Percentiles rank a stretch among this genome's conserved stretches.
phyloP scores from a whole-genome alignment of 1,284 basidiomycete species.

The Agroathelia rolfsii region DNA sequence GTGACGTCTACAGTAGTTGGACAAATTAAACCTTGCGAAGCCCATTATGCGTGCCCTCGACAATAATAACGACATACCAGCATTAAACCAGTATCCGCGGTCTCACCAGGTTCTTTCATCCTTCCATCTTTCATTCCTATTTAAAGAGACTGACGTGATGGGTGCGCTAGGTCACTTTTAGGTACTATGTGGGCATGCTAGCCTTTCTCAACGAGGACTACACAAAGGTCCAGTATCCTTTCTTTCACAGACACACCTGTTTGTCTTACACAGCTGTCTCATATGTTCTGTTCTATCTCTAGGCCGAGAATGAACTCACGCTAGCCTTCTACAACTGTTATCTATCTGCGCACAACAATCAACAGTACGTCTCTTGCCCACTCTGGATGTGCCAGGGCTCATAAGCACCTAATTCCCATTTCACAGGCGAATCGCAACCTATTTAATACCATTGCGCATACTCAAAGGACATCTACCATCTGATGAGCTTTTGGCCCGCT shows the following conservation, averaged over 20 bases:
- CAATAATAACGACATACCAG: constrained; percentile 78
- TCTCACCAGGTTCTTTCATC: constrained; percentile 68
- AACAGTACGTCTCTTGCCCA: constrained; percentile 51
- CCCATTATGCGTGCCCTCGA: constrained; percentile 86
- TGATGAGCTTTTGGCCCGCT: constrained; percentile 51
- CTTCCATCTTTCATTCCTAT: constrained; percentile 10
- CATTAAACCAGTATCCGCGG: constrained; percentile 66
- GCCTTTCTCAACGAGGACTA: constrained; percentile 92
- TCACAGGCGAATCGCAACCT: constrained; percentile 75
- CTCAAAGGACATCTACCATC: constrained; percentile 81
- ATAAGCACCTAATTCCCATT: constrained; percentile 3
- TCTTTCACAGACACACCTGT: too few relatives aligned
- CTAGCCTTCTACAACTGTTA: constrained; percentile 80
- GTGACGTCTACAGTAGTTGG: constrained; percentile 49
- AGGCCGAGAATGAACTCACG: constrained; percentile 78
- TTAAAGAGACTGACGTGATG: constrained; percentile 13
- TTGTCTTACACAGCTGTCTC: constrained; percentile 3
- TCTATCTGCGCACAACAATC: constrained; percentile 55
- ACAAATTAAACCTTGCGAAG: constrained; percentile 82
- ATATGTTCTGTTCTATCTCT: constrained; percentile 4
- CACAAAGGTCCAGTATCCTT: constrained; percentile 41
- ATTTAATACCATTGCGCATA: constrained; percentile 83
- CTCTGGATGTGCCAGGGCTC: neutral
- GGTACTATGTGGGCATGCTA: constrained; percentile 91
- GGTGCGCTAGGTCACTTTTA: constrained; percentile 67